These are phyloP conservation scores for Sutorius australiensis DNA, from an alignment of 768 basidiomycete species.

Conservation along the genomic window DNA sequence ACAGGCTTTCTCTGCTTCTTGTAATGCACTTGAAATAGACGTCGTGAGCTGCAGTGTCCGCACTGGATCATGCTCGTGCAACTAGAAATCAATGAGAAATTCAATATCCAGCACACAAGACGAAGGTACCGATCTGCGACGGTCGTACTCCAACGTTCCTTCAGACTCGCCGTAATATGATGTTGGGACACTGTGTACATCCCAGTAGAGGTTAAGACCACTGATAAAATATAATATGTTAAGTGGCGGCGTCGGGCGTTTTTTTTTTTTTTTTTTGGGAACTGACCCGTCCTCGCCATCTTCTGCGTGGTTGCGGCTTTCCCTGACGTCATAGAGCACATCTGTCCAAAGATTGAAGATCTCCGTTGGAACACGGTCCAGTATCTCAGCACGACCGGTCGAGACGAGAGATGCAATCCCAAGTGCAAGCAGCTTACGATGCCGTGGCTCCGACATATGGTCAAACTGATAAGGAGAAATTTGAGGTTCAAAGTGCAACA, in stretches of 20 bases:
- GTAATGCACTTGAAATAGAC: conserved; percentile 55
- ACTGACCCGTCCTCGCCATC: conserved; percentile 38
- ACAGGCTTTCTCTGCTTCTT: conserved; percentile 58
- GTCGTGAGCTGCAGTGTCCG: conserved; percentile 60
- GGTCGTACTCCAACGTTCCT: conserved; percentile 71
- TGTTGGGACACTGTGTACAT: conserved; percentile 53
- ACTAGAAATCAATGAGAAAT: conserved; percentile 39
- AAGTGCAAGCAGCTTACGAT: conserved; percentile 82
- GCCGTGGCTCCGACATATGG: conserved; percentile 81
- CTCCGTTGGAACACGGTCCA: conserved; percentile 67
- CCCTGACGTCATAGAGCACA: conserved; percentile 83
- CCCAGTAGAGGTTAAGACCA: conserved; percentile 65
- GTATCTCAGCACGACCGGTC: conserved; percentile 68
- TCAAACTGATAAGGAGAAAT: conserved; percentile 60
- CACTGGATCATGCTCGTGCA: conserved; percentile 68
- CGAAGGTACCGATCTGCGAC: conserved; percentile 61
- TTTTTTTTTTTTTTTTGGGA: too few species aligned
- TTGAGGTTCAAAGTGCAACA: neutral
- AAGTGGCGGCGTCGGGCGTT: neutral
- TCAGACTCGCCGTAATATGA: conserved; percentile 61
- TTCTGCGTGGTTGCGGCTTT: conserved; percentile 44
- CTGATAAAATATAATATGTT: conserved; percentile 13
- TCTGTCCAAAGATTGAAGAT: conserved; percentile 87
- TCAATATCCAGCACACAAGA: neutral
- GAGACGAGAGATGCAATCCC: conserved; percentile 75